Conservation (phyloP, 2,329 filamentous ascomycete species). For the Phaeomoniella chlamydospora region DNA sequence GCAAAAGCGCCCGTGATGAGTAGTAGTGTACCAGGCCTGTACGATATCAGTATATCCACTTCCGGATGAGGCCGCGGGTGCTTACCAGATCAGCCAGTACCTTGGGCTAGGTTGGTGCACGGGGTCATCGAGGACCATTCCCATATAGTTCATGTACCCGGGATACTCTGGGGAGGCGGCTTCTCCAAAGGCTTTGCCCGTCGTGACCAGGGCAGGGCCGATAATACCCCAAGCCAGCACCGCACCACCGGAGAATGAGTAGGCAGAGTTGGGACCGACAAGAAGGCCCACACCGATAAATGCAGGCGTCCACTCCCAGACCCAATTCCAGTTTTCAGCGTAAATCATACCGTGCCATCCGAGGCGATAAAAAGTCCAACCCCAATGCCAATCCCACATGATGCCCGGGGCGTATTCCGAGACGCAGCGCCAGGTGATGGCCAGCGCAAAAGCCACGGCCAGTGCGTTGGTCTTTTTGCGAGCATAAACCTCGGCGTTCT, state of each 20-base stretch:
- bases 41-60: slow-evolving; percentile 4
- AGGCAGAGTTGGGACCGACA: slow-evolving; percentile 42
- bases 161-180: slow-evolving; percentile 5
- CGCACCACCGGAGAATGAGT: slow-evolving; percentile 43
- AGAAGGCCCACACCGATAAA: slow-evolving; percentile 47
- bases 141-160: neutral
- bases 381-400: slow-evolving; percentile 27
- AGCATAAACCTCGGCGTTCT: slow-evolving; percentile 35
- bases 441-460: slow-evolving; percentile 32
- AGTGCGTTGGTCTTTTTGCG: slow-evolving; percentile 44
- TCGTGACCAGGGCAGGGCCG: slow-evolving; percentile 40
- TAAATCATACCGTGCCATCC: neutral
- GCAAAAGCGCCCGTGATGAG: neutral
- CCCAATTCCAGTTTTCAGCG: slow-evolving; percentile 47
- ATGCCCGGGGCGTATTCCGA: slow-evolving; percentile 46
- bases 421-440: slow-evolving; percentile 38
- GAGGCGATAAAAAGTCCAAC: neutral
- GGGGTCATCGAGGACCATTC: slow-evolving; percentile 16
- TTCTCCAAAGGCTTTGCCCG: slow-evolving; percentile 31
- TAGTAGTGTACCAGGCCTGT: neutral
- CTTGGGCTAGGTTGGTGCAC: slow-evolving; percentile 31
- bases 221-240: slow-evolving; percentile 44
- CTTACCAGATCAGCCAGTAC: slow-evolving; percentile 38
- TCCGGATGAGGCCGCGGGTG: slow-evolving; percentile 4
- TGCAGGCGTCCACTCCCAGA: slow-evolving; percentile 43